Evolutionary conservation across 108 stramenopile species (phyloP).

Genomic region (Mediolabrus comicus): DNA sequence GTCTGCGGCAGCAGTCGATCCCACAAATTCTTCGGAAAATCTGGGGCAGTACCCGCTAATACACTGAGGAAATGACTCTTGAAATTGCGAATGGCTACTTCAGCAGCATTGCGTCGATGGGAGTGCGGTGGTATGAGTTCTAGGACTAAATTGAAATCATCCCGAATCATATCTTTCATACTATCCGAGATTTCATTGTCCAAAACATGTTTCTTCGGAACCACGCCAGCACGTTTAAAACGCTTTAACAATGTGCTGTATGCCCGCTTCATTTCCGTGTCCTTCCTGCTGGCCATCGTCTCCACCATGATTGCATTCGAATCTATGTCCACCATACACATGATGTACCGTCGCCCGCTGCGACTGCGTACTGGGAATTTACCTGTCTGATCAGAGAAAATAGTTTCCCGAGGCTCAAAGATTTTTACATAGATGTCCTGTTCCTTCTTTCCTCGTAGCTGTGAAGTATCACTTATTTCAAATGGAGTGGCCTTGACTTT

Average conservation of each 20-base stretch:
- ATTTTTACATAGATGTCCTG: constrained; percentile 11
- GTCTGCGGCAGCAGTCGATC: constrained; percentile 46
- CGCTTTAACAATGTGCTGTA: constrained; percentile 4
- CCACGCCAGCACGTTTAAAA: constrained; percentile 4
- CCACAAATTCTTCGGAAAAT: constrained; percentile 49
- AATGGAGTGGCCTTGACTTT: constrained; percentile 14
- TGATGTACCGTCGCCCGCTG: constrained; percentile 12
- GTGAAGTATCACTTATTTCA: background rate
- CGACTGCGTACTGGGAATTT: constrained; percentile 3
- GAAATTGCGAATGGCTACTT: constrained; percentile 54
- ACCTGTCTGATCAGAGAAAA: constrained; percentile 32
- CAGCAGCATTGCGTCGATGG: constrained; percentile 48
- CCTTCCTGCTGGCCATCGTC: constrained; percentile 24
- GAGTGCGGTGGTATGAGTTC: constrained; percentile 45
- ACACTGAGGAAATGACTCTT: constrained; percentile 51
- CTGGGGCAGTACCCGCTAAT: constrained; percentile 18
- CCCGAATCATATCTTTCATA: constrained; percentile 10
- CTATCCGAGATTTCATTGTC: constrained; percentile 13
- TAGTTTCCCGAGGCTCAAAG: background rate
- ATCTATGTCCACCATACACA: constrained; percentile 30
- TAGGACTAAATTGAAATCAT: constrained; percentile 14
- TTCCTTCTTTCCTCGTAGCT: constrained; percentile 2
- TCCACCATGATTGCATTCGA: constrained; percentile 33
- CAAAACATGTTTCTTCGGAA: constrained; percentile 17
- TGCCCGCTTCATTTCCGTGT: constrained; percentile 16